Conservation (phyloP, 176 grass and related monocot species). For the Oryza officinalis region DNA sequence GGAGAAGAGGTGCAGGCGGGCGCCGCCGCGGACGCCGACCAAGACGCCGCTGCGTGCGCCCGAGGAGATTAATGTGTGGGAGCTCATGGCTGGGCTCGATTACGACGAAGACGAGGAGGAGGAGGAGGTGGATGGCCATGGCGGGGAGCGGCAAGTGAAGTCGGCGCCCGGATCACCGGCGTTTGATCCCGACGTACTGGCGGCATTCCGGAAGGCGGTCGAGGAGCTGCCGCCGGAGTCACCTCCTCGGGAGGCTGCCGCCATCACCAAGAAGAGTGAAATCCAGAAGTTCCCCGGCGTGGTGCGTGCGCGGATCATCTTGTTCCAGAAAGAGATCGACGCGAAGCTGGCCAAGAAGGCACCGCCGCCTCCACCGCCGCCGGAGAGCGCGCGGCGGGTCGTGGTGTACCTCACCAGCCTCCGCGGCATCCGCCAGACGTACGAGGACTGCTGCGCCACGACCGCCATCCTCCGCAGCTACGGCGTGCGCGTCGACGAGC, state of each 20-base stretch:
- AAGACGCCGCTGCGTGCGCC: constrained; percentile 67
- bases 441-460: constrained; percentile 69
- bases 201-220: constrained; percentile 49
- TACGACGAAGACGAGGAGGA: neutral
- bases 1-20: constrained; percentile 38
- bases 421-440: constrained; percentile 76
- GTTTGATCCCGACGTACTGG: constrained; percentile 53
- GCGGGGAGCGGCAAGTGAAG: neutral
- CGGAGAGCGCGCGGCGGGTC: constrained; percentile 52
- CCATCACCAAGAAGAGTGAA: neutral
- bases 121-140: neutral
- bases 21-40: constrained; percentile 67
- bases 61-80: constrained; percentile 92
- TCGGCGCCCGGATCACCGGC: constrained; percentile 35
- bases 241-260: neutral
- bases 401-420: constrained; percentile 87
- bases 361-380: constrained; percentile 40
- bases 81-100: constrained; percentile 90
- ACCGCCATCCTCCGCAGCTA: constrained; percentile 56
- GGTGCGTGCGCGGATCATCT: constrained; percentile 48
- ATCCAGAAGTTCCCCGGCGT: constrained; percentile 60
- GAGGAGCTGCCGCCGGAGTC: constrained; percentile 29
- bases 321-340: constrained; percentile 71
- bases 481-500: constrained; percentile 74
- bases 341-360: constrained; percentile 19